Evolutionary conservation across 441 rosid species (phyloP).

Genomic region (Gossypium schwendimanii): DNA sequence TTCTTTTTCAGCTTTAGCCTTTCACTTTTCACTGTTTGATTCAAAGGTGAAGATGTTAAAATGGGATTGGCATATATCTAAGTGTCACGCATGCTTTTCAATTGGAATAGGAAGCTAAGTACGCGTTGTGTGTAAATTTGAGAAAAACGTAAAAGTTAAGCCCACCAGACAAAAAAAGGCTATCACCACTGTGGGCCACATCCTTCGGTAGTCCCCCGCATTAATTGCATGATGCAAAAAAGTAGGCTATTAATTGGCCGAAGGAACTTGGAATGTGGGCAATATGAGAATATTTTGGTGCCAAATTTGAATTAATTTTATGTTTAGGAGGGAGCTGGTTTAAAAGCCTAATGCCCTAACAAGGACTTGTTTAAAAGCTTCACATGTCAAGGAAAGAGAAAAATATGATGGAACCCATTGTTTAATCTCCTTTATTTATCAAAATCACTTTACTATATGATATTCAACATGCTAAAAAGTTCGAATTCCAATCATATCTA

Average conservation of each 20-base stretch:
- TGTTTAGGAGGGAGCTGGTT: slow-evolving; percentile 20
- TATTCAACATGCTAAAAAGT: not conserved
- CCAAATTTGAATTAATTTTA: slow-evolving; percentile 18
- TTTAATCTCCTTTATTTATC: not conserved
- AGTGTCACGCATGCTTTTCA: not conserved
- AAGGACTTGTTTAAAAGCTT: not conserved
- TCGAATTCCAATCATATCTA: not conserved
- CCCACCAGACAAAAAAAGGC: slow-evolving; percentile 13
- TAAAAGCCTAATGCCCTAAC: slow-evolving; percentile 1
- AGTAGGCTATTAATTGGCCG: not conserved
- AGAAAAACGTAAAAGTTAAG: not conserved
- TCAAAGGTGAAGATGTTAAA: slow-evolving; percentile 28
- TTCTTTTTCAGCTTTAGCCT: not conserved
- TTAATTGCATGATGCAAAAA: slow-evolving; percentile 12
- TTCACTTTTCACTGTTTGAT: slow-evolving; percentile 18
- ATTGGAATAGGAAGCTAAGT: not conserved
- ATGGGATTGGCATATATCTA: not conserved
- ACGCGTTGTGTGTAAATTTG: not conserved
- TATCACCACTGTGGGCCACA: slow-evolving; percentile 8
- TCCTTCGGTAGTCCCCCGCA: not conserved
- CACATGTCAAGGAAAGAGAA: not conserved
- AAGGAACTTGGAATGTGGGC: not conserved
- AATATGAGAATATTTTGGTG: not conserved
- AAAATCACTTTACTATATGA: not conserved
- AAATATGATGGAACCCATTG: not conserved